Conservation (phyloP, 108 stramenopile genomes). For the Nitzschia palea region DNA sequence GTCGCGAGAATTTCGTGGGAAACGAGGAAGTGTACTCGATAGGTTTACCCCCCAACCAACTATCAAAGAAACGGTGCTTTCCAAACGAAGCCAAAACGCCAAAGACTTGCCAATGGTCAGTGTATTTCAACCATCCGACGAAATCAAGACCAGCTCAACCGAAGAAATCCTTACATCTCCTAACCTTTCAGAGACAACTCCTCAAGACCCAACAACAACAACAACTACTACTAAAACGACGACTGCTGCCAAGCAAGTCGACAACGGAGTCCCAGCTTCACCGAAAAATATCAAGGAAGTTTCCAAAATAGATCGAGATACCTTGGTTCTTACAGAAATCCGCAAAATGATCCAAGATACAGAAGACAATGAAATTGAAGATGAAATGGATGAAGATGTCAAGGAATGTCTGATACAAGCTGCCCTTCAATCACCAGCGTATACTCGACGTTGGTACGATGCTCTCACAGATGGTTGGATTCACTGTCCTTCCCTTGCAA, state of each 20-base stretch:
- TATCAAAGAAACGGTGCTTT: neutral
- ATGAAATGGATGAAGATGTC: conserved; percentile 22
- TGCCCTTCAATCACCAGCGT: conserved; percentile 14
- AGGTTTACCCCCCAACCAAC: neutral
- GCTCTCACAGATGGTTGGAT: conserved; percentile 15
- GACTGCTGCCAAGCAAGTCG: too few species aligned
- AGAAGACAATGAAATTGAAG: conserved; percentile 21
- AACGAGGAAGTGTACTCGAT: conserved; percentile 1
- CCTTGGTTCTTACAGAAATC: conserved; percentile 14
- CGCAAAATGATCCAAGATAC: conserved; percentile 16
- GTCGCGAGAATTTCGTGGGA: conserved; percentile 3
- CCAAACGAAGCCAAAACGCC: neutral
- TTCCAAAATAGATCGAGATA: conserved; percentile 17
- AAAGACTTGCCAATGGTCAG: too few species aligned
- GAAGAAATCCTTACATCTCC: too few species aligned
- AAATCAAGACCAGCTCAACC: too few species aligned
- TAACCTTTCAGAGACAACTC: too few species aligned
- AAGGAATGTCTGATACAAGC: conserved; percentile 7
- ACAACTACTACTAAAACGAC: too few species aligned
- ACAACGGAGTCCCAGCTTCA: too few species aligned
- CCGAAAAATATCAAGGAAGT: too few species aligned
- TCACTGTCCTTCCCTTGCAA: conserved; percentile 23
- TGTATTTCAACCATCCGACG: too few species aligned
- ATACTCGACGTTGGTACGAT: conserved; percentile 28
- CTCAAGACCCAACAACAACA: too few species aligned